Evolutionary conservation across 768 basidiomycete species (phyloP).

Genomic region (Chalciporus sphaerocephalus): DNA sequence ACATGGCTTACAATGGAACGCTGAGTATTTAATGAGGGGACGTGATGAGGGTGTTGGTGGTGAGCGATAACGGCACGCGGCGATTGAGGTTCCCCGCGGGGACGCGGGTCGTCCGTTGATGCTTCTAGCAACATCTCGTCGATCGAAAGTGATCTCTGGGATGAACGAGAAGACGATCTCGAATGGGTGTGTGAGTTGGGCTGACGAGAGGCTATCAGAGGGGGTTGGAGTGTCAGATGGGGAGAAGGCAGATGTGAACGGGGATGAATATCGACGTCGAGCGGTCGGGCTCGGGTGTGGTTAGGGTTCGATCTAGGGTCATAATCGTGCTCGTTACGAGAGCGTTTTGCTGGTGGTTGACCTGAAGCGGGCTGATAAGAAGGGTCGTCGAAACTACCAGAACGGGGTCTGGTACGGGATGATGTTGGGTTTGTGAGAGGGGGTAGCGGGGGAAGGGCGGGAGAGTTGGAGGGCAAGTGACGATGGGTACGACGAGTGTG

Average conservation of each 20-base stretch:
- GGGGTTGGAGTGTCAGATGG: constrained; percentile 9
- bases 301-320: constrained; percentile 15
- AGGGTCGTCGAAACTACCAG: constrained; percentile 40
- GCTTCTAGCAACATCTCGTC: constrained; percentile 49
- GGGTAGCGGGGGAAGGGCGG: constrained; percentile 34
- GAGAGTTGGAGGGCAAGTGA: constrained; percentile 23
- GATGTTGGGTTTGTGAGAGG: constrained; percentile 36
- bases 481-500: constrained; percentile 18
- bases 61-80: constrained; percentile 27
- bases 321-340: constrained; percentile 38
- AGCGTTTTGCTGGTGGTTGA: constrained; percentile 49
- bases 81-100: constrained; percentile 31
- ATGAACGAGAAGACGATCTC: constrained; percentile 36
- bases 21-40: constrained; percentile 9
- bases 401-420: constrained; percentile 40
- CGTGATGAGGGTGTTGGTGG: constrained; percentile 31
- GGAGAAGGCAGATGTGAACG: constrained; percentile 23
- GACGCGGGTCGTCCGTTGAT: constrained; percentile 35
- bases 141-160: constrained; percentile 33
- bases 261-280: constrained; percentile 26
- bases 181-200: constrained; percentile 16
- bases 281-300: constrained; percentile 10
- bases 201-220: constrained; percentile 12
- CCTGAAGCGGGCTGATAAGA: constrained; percentile 27
- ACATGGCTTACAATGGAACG: constrained; percentile 23